phyloP scores from a whole-genome alignment of 495 filamentous ascomycete genomes.

The Penicillium alfredii region DNA sequence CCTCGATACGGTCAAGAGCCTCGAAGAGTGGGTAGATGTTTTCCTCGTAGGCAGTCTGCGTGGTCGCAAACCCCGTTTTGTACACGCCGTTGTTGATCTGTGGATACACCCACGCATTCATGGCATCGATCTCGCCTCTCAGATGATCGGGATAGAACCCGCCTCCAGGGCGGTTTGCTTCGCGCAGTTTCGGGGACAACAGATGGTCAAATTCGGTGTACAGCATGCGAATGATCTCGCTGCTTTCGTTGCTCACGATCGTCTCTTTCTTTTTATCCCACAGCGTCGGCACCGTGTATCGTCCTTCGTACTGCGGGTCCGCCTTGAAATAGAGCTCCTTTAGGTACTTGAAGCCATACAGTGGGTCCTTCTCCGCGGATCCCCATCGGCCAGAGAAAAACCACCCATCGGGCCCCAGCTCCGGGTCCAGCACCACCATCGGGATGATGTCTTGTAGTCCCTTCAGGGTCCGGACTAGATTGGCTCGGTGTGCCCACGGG shows the following conservation, averaged over 20 bases:
- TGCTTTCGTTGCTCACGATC: slow-evolving; percentile 81
- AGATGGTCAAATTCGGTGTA: slow-evolving; percentile 56
- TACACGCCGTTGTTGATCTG: slow-evolving; percentile 67
- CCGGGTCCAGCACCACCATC: slow-evolving; percentile 61
- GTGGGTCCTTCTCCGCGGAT: slow-evolving; percentile 51
- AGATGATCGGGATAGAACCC: slow-evolving; percentile 54
- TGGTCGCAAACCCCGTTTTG: slow-evolving; percentile 61
- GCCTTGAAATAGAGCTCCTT: slow-evolving; percentile 68
- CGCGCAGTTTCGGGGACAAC: slow-evolving; percentile 44
- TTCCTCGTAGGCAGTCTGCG: slow-evolving; percentile 58
- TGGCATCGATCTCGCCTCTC: slow-evolving; percentile 51
- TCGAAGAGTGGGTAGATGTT: slow-evolving; percentile 56
- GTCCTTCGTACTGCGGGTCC: slow-evolving; percentile 61
- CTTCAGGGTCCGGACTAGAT: slow-evolving; percentile 72
- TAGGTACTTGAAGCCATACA: slow-evolving; percentile 58
- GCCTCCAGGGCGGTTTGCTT: slow-evolving; percentile 37
- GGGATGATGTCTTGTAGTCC: slow-evolving; percentile 69
- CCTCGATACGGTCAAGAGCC: slow-evolving; percentile 57
- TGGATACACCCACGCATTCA: slow-evolving; percentile 61
- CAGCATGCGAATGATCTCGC: slow-evolving; percentile 71
- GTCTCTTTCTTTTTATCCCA: slow-evolving; percentile 68
- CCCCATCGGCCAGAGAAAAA: slow-evolving; percentile 59
- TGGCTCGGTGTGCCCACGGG: slow-evolving; percentile 77
- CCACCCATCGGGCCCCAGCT: slow-evolving; percentile 64
- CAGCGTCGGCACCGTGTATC: slow-evolving; percentile 74